Conservation (phyloP, 1,284 basidiomycete species). For the Takashimella koratensis region DNA sequence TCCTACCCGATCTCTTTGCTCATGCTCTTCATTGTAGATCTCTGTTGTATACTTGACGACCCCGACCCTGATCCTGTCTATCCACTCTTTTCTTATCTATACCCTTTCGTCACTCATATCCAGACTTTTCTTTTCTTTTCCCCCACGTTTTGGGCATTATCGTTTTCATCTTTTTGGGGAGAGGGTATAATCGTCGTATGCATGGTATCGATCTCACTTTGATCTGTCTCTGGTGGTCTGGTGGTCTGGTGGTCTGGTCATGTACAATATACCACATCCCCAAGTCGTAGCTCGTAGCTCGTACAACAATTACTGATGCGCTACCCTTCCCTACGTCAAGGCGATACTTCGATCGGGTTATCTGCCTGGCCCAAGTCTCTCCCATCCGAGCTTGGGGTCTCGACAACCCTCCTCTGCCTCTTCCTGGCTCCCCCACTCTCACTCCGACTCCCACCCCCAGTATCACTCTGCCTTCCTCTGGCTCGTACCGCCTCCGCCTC, state of each 20-base stretch:
- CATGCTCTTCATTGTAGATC: too few relatives aligned
- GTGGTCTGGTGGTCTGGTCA: too few relatives aligned
- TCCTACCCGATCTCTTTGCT: background rate
- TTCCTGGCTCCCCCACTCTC: background rate
- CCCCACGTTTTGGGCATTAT: background rate
- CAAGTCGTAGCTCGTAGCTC: too few relatives aligned
- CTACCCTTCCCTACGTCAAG: too few relatives aligned
- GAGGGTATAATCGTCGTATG: too few relatives aligned
- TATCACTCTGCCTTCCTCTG: background rate
- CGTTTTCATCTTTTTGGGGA: background rate
- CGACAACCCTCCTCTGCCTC: background rate
- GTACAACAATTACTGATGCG: too few relatives aligned
- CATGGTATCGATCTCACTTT: too few relatives aligned
- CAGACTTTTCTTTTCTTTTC: background rate
- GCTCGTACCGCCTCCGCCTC: constrained; percentile 12
- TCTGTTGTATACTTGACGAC: too few relatives aligned
- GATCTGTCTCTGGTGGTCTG: too few relatives aligned
- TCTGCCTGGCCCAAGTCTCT: background rate
- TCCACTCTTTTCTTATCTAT: background rate
- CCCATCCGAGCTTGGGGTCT: background rate
- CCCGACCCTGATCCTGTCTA: background rate
- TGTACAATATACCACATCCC: too few relatives aligned
- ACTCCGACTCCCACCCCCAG: background rate
- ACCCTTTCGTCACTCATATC: background rate
- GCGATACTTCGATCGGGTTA: background rate